These are phyloP conservation scores for Podaxis carcinomalis DNA, from an alignment of 768 basidiomycete species.

Conservation along the genomic window DNA sequence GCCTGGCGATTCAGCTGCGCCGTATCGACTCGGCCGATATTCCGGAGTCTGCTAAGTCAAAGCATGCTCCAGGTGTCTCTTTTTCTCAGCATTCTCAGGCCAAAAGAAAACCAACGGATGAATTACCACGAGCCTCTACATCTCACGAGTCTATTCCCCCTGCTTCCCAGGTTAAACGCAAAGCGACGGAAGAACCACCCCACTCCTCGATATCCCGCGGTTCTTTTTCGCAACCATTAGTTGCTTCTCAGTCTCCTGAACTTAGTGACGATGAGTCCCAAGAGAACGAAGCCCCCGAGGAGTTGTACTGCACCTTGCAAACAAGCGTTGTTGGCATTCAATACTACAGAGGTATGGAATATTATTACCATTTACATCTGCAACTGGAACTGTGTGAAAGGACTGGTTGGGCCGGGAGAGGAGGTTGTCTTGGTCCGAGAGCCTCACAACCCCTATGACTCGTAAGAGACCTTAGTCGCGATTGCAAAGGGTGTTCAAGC, in stretches of 20 bases:
- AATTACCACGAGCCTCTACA: background rate
- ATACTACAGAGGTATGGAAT: constrained; percentile 62
- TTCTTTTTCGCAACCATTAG: background rate
- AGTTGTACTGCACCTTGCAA: constrained; percentile 56
- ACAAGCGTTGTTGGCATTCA: constrained; percentile 79
- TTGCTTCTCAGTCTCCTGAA: constrained; percentile 19
- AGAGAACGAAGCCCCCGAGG: constrained; percentile 54
- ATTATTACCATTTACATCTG: constrained; percentile 1
- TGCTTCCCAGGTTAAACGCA: constrained; percentile 12
- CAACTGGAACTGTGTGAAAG: constrained; percentile 29
- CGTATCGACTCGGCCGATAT: constrained; percentile 56
- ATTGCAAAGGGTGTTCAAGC: background rate
- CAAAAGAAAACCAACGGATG: constrained; percentile 7
- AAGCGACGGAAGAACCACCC: background rate
- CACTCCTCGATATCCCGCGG: background rate
- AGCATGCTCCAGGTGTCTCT: constrained; percentile 2
- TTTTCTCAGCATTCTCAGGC: constrained; percentile 12
- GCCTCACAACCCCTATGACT: constrained; percentile 65
- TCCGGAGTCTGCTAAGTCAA: constrained; percentile 37
- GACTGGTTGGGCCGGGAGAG: constrained; percentile 76
- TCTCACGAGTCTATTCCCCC: background rate
- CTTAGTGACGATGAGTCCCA: constrained; percentile 33
- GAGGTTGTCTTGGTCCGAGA: constrained; percentile 67
- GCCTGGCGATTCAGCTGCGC: constrained; percentile 48
- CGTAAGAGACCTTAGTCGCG: constrained; percentile 28